A percentile compares a stretch with the other conserved stretches of the same genome.
Evolutionary conservation across 2,329 filamentous ascomycete genomes (phyloP).

Genomic region (Alternaria longipes): DNA sequence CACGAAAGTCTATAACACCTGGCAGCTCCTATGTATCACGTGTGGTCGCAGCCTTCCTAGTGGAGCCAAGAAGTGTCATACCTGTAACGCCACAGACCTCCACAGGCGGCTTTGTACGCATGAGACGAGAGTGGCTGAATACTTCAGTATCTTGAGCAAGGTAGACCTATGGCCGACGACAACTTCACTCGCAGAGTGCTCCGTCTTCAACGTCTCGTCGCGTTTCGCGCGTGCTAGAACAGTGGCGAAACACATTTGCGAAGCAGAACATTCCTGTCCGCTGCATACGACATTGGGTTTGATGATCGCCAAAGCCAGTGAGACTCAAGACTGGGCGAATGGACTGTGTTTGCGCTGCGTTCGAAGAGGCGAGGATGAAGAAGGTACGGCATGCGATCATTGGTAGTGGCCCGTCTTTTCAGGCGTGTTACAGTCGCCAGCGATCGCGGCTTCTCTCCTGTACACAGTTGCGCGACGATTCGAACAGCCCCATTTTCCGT

Average conservation of each 20-base stretch:
- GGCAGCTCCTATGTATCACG: not conserved
- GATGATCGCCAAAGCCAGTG: no score
- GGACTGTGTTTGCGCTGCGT: no score
- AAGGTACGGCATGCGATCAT: no score
- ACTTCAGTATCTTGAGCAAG: constrained; percentile 5
- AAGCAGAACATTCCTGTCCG: not conserved
- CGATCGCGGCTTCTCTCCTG: no score
- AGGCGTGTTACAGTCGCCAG: no score
- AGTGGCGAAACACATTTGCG: constrained; percentile 6
- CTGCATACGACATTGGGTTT: not conserved
- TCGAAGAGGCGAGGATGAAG: no score
- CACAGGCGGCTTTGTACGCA: constrained; percentile 3
- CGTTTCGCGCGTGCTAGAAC: constrained; percentile 3
- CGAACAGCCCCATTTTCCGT: no score
- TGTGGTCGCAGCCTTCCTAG: constrained; percentile 3
- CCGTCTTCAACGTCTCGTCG: not conserved
- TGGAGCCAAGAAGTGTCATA: constrained; percentile 12
- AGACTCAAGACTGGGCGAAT: no score
- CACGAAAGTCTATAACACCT: not conserved
- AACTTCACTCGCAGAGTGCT: not conserved
- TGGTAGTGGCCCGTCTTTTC: no score
- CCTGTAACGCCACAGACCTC: constrained; percentile 7
- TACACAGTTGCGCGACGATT: no score
- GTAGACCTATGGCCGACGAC: constrained; percentile 10
- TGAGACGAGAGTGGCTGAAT: constrained; percentile 14